Conservation (phyloP, 2,329 filamentous ascomycete species). For the Sclerotinia borealis region DNA sequence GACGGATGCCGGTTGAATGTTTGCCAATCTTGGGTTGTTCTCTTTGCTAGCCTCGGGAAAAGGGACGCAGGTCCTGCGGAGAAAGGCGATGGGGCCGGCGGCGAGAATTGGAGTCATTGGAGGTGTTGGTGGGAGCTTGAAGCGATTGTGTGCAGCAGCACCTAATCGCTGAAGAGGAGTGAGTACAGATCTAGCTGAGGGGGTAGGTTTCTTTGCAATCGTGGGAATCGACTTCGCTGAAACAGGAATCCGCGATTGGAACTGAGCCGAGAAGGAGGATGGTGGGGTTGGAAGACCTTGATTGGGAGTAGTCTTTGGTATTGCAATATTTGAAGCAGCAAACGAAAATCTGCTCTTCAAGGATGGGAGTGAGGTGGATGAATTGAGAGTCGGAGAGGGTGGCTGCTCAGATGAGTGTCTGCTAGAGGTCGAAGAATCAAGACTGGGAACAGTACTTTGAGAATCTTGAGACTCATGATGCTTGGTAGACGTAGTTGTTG, state of each 20-base stretch:
- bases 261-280: conserved; percentile 19
- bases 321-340: conserved; percentile 9
- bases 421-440: conserved; percentile 22
- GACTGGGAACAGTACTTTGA: conserved; percentile 21
- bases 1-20: conserved; percentile 34
- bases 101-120: conserved; percentile 23
- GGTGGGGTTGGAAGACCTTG: conserved; percentile 19
- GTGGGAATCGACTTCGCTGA: conserved; percentile 20
- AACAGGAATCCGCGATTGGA: conserved; percentile 27
- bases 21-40: neutral
- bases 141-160: conserved; percentile 22
- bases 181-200: conserved; percentile 3
- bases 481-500: neutral
- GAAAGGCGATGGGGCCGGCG: conserved; percentile 6
- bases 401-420: conserved; percentile 23
- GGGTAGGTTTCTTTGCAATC: conserved; percentile 11
- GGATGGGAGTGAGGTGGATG: neutral
- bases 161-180: conserved; percentile 33
- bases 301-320: conserved; percentile 16
- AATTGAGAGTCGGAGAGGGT: conserved; percentile 18
- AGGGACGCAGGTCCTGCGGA: conserved; percentile 17
- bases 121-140: conserved; percentile 24
- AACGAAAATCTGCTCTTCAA: conserved; percentile 26
- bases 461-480: neutral
- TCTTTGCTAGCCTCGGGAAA: conserved; percentile 25